phyloP scores from a whole-genome alignment of 2,329 filamentous ascomycete genomes.

The Fusarium tanahbumbuense region DNA sequence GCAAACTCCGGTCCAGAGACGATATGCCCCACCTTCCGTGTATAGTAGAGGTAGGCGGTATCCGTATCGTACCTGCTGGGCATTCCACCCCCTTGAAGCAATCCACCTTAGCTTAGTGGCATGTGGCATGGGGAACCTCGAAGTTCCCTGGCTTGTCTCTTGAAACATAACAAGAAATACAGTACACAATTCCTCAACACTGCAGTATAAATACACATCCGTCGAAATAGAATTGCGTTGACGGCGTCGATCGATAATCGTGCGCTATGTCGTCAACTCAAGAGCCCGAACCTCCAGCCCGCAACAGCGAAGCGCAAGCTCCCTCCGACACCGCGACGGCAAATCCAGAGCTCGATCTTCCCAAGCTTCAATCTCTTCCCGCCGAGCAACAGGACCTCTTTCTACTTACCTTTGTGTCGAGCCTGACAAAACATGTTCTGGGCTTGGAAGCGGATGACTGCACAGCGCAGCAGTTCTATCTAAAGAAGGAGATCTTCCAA shows the following conservation, averaged over 20 bases:
- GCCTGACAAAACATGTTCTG: constrained; percentile 83
- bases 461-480: constrained; percentile 86
- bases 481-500: constrained; percentile 95
- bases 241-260: constrained; percentile 29
- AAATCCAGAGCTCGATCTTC: constrained; percentile 85
- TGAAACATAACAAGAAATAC: constrained; percentile 27
- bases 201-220: constrained; percentile 11
- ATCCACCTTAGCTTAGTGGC: constrained; percentile 23
- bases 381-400: constrained; percentile 97
- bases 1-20: constrained; percentile 45
- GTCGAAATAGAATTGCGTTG: constrained; percentile 30
- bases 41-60: constrained; percentile 8
- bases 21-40: constrained; percentile 28
- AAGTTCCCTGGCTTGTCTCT: constrained; percentile 35
- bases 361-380: constrained; percentile 88
- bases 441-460: constrained; percentile 81
- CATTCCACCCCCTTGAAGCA: constrained; percentile 27
- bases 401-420: constrained; percentile 87
- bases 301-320: constrained; percentile 48
- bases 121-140: constrained; percentile 44
- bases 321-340: constrained; percentile 56
- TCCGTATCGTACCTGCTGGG: constrained; percentile 2
- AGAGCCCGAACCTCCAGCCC: constrained; percentile 51
- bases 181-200: constrained; percentile 15
- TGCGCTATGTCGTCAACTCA: constrained; percentile 53